These are phyloP conservation scores for Leptodermis oblonga DNA, from an alignment of 257 asterid species.

Conservation along the genomic window DNA sequence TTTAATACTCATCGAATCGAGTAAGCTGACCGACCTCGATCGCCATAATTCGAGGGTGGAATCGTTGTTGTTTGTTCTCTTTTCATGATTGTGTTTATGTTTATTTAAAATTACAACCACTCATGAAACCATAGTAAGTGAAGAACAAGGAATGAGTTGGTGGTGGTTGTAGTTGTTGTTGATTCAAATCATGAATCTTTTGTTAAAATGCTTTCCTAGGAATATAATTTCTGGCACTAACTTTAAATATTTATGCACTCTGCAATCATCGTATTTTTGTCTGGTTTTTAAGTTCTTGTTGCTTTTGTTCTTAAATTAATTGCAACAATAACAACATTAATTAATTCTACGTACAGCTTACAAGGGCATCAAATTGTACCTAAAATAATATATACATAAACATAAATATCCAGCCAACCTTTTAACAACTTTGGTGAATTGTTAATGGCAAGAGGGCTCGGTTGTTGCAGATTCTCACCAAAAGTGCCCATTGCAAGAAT, in stretches of 20 bases:
- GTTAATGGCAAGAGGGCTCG: too few relatives aligned
- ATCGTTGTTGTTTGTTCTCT: background rate
- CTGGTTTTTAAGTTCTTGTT: background rate
- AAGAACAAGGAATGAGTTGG: background rate
- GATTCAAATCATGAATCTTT: conserved; percentile 1
- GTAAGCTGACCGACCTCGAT: background rate
- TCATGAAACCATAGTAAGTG: background rate
- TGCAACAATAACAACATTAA: background rate
- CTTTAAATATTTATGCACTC: background rate
- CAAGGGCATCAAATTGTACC: background rate
- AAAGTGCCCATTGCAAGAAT: background rate
- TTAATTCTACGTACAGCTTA: too few relatives aligned
- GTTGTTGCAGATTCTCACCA: conserved; percentile 3
- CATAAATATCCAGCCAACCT: too few relatives aligned
- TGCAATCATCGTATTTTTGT: too few relatives aligned
- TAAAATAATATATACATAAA: too few relatives aligned
- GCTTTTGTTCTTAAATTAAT: background rate
- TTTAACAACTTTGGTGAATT: background rate
- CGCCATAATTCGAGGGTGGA: background rate
- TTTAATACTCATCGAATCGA: background rate
- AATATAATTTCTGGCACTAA: background rate
- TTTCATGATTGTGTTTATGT: background rate
- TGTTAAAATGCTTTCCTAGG: conserved; percentile 6
- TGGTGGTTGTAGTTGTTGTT: conserved; percentile 5
- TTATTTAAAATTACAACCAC: background rate